Evolutionary conservation across 345 rosid species (phyloP).

Genomic region (Hevea brasiliensis): DNA sequence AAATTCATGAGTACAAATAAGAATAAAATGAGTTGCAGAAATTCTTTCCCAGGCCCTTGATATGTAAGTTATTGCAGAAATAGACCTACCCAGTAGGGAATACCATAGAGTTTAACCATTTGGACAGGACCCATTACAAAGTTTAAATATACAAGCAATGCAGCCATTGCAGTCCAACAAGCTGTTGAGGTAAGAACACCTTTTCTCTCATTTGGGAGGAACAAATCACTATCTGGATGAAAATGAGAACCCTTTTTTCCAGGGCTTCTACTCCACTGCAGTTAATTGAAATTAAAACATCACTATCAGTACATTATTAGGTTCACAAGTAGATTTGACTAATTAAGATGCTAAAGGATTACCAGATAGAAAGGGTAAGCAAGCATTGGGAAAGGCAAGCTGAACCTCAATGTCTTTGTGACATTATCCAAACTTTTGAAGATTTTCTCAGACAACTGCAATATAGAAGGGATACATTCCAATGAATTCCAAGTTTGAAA

Average conservation of each 20-base stretch:
- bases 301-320: not conserved
- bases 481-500: not conserved
- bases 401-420: constrained; percentile 62
- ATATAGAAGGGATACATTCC: not conserved
- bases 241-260: constrained; percentile 90
- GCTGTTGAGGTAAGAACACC: constrained; percentile 63
- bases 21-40: not conserved
- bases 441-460: constrained; percentile 75
- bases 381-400: constrained; percentile 79
- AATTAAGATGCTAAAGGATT: constrained; percentile 16
- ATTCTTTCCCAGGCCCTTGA: not conserved
- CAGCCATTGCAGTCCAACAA: constrained; percentile 44
- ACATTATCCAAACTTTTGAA: constrained; percentile 50
- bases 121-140: constrained; percentile 28
- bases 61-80: not conserved
- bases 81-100: constrained; percentile 28
- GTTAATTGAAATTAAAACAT: not conserved
- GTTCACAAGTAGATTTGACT: not conserved
- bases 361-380: constrained; percentile 95
- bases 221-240: constrained; percentile 74
- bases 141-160: constrained; percentile 21
- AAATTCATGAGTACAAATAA: not conserved
- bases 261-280: constrained; percentile 81
- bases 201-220: constrained; percentile 61
- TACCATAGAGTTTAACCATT: constrained; percentile 30